phyloP scores from a whole-genome alignment of 73 alveolate species.

The Paramecium biaurelia region DNA sequence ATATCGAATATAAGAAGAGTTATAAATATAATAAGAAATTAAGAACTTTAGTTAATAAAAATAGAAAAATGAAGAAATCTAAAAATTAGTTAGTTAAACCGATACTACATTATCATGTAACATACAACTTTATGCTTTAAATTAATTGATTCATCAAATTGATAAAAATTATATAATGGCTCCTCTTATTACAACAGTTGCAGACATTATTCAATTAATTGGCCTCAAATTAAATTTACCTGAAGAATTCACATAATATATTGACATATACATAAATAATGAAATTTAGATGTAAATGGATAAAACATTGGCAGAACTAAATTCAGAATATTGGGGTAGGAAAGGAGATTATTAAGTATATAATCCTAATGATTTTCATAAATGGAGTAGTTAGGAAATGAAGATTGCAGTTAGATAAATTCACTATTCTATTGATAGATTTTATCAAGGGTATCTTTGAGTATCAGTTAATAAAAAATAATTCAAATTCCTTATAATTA shows the following conservation, averaged over 20 bases:
- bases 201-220: not conserved
- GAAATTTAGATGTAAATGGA: not conserved
- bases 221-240: not conserved
- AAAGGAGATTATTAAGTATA: not conserved
- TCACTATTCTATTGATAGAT: not conserved
- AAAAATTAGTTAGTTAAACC: not conserved
- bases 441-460: not conserved
- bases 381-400: not conserved
- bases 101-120: not conserved
- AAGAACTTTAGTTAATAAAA: not conserved
- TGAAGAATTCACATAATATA: not conserved
- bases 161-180: not conserved
- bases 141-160: not conserved
- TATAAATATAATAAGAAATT: not conserved
- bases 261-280: not conserved
- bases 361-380: not conserved
- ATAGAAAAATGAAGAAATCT: not conserved
- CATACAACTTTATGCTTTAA: not conserved
- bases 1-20: not conserved
- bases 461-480: not conserved
- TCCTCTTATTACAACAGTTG: not conserved
- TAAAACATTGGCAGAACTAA: not conserved
- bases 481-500: slow-evolving; percentile 1
- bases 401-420: not conserved
- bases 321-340: not conserved